Base-by-base conservation (phyloP, 345 rosid genomes). In the thale cress (Arabidopsis thaliana) region DNA sequence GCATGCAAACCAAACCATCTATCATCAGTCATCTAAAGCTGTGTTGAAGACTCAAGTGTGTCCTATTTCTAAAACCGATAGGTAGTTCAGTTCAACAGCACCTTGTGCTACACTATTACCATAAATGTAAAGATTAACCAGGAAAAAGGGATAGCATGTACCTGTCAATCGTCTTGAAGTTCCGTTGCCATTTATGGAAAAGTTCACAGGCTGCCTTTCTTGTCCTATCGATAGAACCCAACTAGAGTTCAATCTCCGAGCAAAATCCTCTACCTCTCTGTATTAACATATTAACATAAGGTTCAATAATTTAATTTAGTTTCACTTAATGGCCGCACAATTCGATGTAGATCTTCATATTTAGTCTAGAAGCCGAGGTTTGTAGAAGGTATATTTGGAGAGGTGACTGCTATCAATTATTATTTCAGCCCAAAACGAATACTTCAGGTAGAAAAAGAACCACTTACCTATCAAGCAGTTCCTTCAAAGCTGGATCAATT, bases 211-310 rank as follows among this genome's bases (percentile, higher is more conserved):
- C 70, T 78, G 89, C 49, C 82, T 85, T 74, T 89, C 90, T 69
- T 79, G 89, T 73, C 91, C 91, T 76, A 84, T 69, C 5, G 86
- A 88, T 38, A 87, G 81, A 53, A 93, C 88, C 82, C 96, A 91
- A 72, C 88, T 91, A 7, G 97, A 89, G 80, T 91, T 94, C 71
- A 91, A 81, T 85, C 97, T 86, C 28, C 97, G 85, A 28, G 96
- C 97, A 84, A 91, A 94, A 65, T 91, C 98, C 82, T 86, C 98
- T 49, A 91, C 98, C 81, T 93, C 98, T 80, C 98, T 93, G 76
- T 49, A 41, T 50, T 23, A 34, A 59, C 49, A 78, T 49, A 41
- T 50, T 23, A 34, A 59, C 49, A 78, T 4, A 32, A 66, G 45
- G 44, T 51, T 59, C 55, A 65, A 23, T 51, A 55, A 40, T 22